Percentiles rank a stretch among this genome's conserved stretches.
Evolutionary conservation across 1,284 basidiomycete genomes (phyloP).

Genomic region (Athelia psychrophila): DNA sequence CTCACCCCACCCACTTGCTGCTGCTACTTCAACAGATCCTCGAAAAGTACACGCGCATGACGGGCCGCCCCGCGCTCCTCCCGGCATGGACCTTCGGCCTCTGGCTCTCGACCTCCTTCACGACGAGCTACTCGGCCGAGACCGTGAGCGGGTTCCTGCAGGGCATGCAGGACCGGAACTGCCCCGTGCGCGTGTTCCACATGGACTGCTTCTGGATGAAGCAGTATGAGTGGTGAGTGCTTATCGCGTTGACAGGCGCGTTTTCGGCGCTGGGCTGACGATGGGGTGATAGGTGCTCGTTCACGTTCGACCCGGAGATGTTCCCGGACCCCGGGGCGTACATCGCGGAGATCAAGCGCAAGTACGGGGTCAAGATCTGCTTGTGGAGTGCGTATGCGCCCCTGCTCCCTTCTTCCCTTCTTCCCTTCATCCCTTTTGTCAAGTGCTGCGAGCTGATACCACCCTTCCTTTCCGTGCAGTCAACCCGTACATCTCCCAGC

Average conservation of each 20-base stretch:
- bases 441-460: neutral
- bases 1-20: conserved; percentile 14
- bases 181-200: conserved; percentile 55
- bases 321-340: conserved; percentile 58
- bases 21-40: conserved; percentile 26
- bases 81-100: conserved; percentile 63
- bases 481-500: conserved; percentile 53
- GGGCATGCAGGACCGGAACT: conserved; percentile 53
- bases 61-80: conserved; percentile 50
- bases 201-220: conserved; percentile 68
- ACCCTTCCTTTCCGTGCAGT: conserved; percentile 29
- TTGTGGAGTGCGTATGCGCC: too few species aligned
- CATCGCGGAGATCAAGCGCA: conserved; percentile 48
- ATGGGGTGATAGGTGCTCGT: conserved; percentile 43
- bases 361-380: conserved; percentile 11
- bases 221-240: conserved; percentile 41
- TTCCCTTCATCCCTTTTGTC: too few species aligned
- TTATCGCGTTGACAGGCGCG: neutral
- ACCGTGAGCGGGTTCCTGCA: conserved; percentile 56
- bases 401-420: conserved; percentile 6
- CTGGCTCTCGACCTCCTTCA: conserved; percentile 63
- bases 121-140: conserved; percentile 52
- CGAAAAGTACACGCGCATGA: conserved; percentile 45
- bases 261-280: neutral
- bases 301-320: conserved; percentile 55